phyloP scores from a whole-genome alignment of 1,284 basidiomycete species.

The Ceratobasidium sp. region DNA sequence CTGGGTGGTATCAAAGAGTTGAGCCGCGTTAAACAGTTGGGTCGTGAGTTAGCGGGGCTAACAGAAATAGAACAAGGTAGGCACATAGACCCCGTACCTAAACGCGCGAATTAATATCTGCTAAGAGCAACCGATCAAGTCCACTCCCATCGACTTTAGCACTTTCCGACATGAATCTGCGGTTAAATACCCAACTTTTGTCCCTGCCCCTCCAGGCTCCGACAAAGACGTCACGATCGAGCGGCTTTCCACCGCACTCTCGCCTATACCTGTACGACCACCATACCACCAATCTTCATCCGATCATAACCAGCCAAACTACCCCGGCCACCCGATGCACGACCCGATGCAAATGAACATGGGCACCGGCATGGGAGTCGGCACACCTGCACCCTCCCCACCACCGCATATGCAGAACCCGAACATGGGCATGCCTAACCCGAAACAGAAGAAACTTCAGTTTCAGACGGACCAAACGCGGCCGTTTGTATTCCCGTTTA shows the following conservation, averaged over 20 bases:
- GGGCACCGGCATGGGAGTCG: slow-evolving; percentile 56
- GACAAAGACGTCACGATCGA: slow-evolving; percentile 59
- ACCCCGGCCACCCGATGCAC: slow-evolving; percentile 64
- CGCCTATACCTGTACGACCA: slow-evolving; percentile 92
- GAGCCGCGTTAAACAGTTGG: slow-evolving; percentile 84
- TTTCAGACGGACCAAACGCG: slow-evolving; percentile 97
- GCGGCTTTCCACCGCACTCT: slow-evolving; percentile 88
- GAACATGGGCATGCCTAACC: slow-evolving; percentile 56
- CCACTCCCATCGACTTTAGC: slow-evolving; percentile 89
- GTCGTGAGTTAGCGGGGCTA: slow-evolving; percentile 85
- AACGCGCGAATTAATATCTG: not conserved
- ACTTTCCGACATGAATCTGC: slow-evolving; percentile 89
- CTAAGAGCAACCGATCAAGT: slow-evolving; percentile 68
- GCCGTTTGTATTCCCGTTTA: slow-evolving; percentile 97
- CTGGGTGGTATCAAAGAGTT: slow-evolving; percentile 94
- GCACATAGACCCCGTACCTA: slow-evolving; percentile 42
- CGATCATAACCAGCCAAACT: slow-evolving; percentile 54
- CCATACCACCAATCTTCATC: slow-evolving; percentile 87
- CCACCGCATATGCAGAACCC: slow-evolving; percentile 66
- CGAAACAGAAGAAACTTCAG: slow-evolving; percentile 96
- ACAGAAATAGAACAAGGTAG: slow-evolving; percentile 73
- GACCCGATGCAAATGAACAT: slow-evolving; percentile 56
- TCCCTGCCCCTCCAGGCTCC: slow-evolving; percentile 64
- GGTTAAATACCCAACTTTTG: slow-evolving; percentile 94
- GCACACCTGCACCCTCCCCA: slow-evolving; percentile 91